A percentile compares a stretch with the other conserved stretches of the same genome.
phyloP scores from a whole-genome alignment of 2,329 filamentous ascomycete species.

The Diaporthe sp. region DNA sequence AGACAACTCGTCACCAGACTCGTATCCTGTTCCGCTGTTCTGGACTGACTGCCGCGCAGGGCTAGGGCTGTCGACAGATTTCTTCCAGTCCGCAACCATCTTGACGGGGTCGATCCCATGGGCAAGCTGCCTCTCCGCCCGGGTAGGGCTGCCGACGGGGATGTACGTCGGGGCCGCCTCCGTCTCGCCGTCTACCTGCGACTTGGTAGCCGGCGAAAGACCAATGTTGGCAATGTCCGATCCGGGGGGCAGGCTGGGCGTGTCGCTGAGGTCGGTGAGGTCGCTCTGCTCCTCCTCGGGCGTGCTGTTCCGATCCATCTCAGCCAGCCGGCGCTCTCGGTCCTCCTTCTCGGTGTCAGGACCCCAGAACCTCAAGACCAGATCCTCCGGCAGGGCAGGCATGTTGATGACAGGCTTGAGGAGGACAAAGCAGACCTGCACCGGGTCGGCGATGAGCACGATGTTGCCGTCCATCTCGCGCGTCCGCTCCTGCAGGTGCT shows the following conservation, averaged over 20 bases:
- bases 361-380: conserved; percentile 22
- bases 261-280: conserved; percentile 20
- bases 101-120: not conserved
- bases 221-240: not conserved
- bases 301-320: not conserved
- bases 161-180: not conserved
- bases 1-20: not conserved
- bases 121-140: not conserved
- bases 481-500: conserved; percentile 12
- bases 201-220: not conserved
- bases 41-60: not conserved
- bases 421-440: conserved; percentile 3
- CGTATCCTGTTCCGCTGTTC: not conserved
- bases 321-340: not conserved
- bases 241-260: not conserved
- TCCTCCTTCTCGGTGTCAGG: not conserved
- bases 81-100: conserved; percentile 19
- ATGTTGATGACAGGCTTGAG: conserved; percentile 1
- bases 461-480: conserved; percentile 19
- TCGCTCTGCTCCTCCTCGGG: conserved; percentile 16
- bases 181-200: not conserved
- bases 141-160: not conserved
- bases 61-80: not conserved
- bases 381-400: conserved; percentile 11
- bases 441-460: conserved; percentile 23